A percentile compares a stretch with the other conserved stretches of the same genome.
Evolutionary conservation across 1,139 yeast genomes (phyloP).

Genomic region (Pichia norvegensis): DNA sequence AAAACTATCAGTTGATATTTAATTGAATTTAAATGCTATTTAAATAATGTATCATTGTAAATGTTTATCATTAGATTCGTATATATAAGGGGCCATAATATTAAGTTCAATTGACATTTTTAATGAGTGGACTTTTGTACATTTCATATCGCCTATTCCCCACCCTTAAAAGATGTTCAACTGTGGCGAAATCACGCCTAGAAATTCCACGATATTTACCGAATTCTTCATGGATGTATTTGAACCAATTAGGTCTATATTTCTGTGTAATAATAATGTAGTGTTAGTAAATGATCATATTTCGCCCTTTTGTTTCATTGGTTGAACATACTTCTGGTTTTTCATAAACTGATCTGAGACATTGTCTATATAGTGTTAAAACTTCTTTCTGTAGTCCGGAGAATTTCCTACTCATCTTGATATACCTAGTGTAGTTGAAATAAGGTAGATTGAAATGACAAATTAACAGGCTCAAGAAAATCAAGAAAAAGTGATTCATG

Average conservation of each 20-base stretch:
- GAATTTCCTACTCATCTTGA: conserved; percentile 17
- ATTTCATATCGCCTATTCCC: conserved; percentile 70
- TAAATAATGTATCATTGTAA: conserved; percentile 1
- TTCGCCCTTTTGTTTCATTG: neutral
- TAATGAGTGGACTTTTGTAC: conserved; percentile 60
- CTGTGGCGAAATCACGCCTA: conserved; percentile 75
- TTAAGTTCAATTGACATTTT: conserved; percentile 42
- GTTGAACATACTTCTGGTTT: conserved; percentile 41
- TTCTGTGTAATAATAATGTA: conserved; percentile 3
- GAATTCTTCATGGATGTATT: conserved; percentile 44
- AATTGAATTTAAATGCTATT: neutral
- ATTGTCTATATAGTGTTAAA: conserved; percentile 50
- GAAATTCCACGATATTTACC: conserved; percentile 49
- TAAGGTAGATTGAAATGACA: neutral
- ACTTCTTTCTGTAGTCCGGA: conserved; percentile 38
- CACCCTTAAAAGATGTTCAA: conserved; percentile 74
- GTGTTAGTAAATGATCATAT: neutral
- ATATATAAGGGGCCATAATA: neutral
- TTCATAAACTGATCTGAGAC: conserved; percentile 45
- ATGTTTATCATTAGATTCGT: neutral
- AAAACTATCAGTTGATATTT: conserved; percentile 41
- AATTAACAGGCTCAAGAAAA: too few relatives aligned
- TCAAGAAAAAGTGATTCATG: neutral
- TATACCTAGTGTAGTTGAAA: neutral
- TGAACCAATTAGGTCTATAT: conserved; percentile 36